Evolutionary conservation across 2,329 filamentous ascomycete species (phyloP), one percentile per base, ranked within the genome.

Genomic region (Aspergillus sp.): DNA sequence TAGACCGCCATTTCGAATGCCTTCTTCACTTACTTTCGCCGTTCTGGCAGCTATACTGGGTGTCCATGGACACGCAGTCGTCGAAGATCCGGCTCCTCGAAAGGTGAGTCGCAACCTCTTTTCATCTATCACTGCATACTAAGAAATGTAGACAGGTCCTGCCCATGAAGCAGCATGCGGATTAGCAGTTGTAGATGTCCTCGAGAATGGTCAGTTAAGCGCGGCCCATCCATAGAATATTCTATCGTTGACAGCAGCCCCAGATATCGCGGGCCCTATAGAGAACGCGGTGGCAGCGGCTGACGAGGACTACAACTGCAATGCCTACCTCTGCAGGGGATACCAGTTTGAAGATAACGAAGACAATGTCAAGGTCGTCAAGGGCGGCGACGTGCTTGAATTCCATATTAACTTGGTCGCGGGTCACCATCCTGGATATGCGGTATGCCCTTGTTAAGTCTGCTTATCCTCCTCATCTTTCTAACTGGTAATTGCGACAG

Each of bases 291-390:
- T 50, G 19, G 17, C 5, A 4, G 22, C 40, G 15, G 47, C 20
- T 7, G 34, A 50, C 34, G 47, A n/a, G 13, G 47, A 50, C 19
- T 50, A 50, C 5, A 50, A 50, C 34, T 50, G 47, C 47, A 50
- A 50, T 11, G 47, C 47, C n/a, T 50, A 15, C n/a, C 47, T 50
- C 19, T 50, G 47, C 5, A 20, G 47, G 3, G 47, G 47, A 1
- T 50, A 50, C 6, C 47, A 50, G 47, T 50, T 50, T 13, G 47
- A 50, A 3, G 47, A 50, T 20, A 50, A 50, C 19, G 17, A 19
- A 6, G 47, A 50, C 5, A 50, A 39, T 17, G 47, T 50, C 2
- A 33, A 39, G 6, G 20, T 7, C 6, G 33, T 40, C 12, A 9
- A 15, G 6, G 33, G 12, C 1, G 47, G 47, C 5, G 47, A 50